Conservation (phyloP, 805 yeast genomes). For the Suhomyces pyralidae region DNA sequence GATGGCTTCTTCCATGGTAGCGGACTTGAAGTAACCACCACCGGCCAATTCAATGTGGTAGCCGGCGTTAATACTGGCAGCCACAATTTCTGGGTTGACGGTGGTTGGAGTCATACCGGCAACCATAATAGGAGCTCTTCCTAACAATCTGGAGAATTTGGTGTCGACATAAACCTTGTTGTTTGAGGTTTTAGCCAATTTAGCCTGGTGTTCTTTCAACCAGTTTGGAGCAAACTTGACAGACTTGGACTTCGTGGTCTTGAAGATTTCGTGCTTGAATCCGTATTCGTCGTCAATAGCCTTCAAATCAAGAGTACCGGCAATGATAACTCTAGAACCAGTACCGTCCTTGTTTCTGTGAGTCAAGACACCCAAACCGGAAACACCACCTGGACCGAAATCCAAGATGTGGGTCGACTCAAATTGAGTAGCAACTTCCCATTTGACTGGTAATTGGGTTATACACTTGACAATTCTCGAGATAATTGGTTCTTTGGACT, state of each 20-base stretch:
- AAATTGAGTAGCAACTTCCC: conserved; percentile 89
- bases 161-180: conserved; percentile 88
- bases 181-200: conserved; percentile 65
- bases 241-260: conserved; percentile 51
- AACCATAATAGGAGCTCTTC: conserved; percentile 94
- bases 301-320: conserved; percentile 75
- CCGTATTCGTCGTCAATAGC: conserved; percentile 82
- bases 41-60: conserved; percentile 98
- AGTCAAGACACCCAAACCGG: conserved; percentile 94
- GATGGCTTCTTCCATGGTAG: conserved; percentile 69
- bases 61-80: conserved; percentile 93
- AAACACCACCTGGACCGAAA: conserved; percentile 98
- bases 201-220: conserved; percentile 86
- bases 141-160: conserved; percentile 85
- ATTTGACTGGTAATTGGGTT: conserved; percentile 84
- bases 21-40: conserved; percentile 91
- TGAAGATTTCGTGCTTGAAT: conserved; percentile 92
- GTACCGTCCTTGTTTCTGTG: conserved; percentile 98
- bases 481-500: conserved; percentile 49
- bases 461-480: conserved; percentile 77
- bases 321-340: conserved; percentile 91
- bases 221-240: conserved; percentile 87
- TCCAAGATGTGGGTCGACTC: conserved; percentile 86
- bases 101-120: conserved; percentile 99
- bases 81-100: conserved; percentile 89